These are phyloP conservation scores for Zygotorulaspora danielsina DNA, from an alignment of 805 yeast genomes.

Conservation along the genomic window DNA sequence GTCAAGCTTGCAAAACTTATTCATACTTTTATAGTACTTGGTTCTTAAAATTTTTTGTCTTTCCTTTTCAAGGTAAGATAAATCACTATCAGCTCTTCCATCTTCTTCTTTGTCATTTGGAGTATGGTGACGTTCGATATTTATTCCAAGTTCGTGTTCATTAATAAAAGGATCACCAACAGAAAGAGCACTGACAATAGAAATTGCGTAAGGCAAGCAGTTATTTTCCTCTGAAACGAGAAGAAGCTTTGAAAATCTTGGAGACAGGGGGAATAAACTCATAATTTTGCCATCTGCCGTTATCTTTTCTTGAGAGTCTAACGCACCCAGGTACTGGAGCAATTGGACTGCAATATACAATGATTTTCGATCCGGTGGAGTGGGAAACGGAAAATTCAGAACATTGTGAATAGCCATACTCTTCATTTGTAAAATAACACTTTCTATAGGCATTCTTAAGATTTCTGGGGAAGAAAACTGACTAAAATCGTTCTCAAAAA, in stretches of 20 bases:
- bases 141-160: constrained; percentile 68
- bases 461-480: constrained; percentile 89
- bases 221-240: constrained; percentile 81
- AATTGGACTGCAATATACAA: constrained; percentile 63
- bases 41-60: constrained; percentile 43
- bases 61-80: constrained; percentile 33
- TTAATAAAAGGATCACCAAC: constrained; percentile 88
- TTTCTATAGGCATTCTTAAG: constrained; percentile 91
- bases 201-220: constrained; percentile 84
- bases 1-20: constrained; percentile 64
- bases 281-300: constrained; percentile 80
- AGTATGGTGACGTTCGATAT: constrained; percentile 9
- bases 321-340: constrained; percentile 72
- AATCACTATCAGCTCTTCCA: constrained; percentile 29
- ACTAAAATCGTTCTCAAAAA: constrained; percentile 77
- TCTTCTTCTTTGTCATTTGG: constrained; percentile 11
- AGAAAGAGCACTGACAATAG: constrained; percentile 85
- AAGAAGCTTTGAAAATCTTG: constrained; percentile 87
- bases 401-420: constrained; percentile 93
- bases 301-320: constrained; percentile 48
- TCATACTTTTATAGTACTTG: constrained; percentile 55
- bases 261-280: constrained; percentile 90
- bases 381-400: constrained; percentile 91
- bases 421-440: constrained; percentile 93
- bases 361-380: constrained; percentile 70